A percentile compares a stretch with the other conserved stretches of the same genome.
Evolutionary conservation across 2,329 filamentous ascomycete species (phyloP).

Genomic region (Aspergillus fructus): DNA sequence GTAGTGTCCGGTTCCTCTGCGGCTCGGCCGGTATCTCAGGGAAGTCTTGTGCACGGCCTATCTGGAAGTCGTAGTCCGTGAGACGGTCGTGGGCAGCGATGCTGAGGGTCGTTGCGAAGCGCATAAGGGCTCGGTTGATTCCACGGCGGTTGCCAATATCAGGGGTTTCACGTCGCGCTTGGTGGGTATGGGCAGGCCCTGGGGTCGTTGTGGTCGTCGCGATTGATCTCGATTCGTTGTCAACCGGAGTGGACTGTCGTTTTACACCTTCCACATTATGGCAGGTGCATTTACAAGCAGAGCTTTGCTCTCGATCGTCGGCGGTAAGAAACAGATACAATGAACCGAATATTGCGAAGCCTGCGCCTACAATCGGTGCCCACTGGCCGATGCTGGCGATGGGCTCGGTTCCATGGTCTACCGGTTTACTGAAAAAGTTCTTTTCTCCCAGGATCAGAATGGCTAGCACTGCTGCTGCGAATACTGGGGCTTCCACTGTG

Average conservation of each 20-base stretch:
- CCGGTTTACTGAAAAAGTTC: conserved; percentile 1
- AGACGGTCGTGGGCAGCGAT: not conserved
- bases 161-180: not conserved
- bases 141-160: not conserved
- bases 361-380: conserved; percentile 4
- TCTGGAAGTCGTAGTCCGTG: not conserved
- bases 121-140: not conserved
- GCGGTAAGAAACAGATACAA: not conserved
- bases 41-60: not conserved
- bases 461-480: not conserved
- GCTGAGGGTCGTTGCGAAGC: not conserved
- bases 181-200: not conserved
- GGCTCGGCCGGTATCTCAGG: conserved; percentile 1
- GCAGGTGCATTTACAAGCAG: not conserved
- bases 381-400: conserved; percentile 6
- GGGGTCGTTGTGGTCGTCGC: not conserved
- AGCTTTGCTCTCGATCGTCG: not conserved
- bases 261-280: not conserved
- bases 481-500: conserved; percentile 5
- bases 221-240: not conserved
- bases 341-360: not conserved
- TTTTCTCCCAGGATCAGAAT: conserved; percentile 1
- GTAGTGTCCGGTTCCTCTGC: not conserved
- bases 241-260: not conserved
- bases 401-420: not conserved